phyloP scores from a whole-genome alignment of 1,284 basidiomycete species.

The Volvariella volvacea region DNA sequence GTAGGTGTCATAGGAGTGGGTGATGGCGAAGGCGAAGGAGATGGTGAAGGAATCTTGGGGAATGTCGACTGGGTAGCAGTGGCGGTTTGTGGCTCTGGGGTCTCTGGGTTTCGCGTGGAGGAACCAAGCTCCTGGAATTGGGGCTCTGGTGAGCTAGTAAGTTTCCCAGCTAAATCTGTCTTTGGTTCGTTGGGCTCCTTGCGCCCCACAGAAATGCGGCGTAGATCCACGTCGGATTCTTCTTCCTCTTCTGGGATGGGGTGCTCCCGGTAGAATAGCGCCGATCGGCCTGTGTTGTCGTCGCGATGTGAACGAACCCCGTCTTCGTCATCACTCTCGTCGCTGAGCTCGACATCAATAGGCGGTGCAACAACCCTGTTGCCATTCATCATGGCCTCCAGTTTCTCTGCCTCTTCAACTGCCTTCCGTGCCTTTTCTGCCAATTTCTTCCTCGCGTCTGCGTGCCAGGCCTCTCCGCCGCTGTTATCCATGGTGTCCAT shows the following conservation, averaged over 20 bases:
- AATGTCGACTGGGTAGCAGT: neutral
- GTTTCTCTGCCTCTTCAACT: slow-evolving; percentile 43
- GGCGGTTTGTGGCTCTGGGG: neutral
- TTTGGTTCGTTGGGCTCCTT: too few species aligned
- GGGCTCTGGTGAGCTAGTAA: neutral
- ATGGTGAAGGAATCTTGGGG: neutral
- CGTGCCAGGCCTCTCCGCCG: slow-evolving; percentile 55
- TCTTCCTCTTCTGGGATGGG: slow-evolving; percentile 68
- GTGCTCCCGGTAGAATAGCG: slow-evolving; percentile 33
- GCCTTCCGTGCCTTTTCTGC: slow-evolving; percentile 68
- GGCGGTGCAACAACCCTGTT: slow-evolving; percentile 47
- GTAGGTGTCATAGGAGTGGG: slow-evolving; percentile 12
- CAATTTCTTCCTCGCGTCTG: slow-evolving; percentile 57
- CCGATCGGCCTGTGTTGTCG: slow-evolving; percentile 27
- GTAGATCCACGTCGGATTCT: slow-evolving; percentile 26
- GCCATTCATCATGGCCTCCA: slow-evolving; percentile 9
- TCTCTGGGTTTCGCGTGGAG: neutral
- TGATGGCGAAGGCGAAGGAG: neutral
- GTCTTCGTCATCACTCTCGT: slow-evolving; percentile 70
- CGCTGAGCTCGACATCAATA: slow-evolving; percentile 70
- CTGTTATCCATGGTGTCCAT: slow-evolving; percentile 30
- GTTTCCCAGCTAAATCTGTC: too few species aligned
- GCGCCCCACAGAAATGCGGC: too few species aligned
- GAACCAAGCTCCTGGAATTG: neutral
- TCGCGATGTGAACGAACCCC: slow-evolving; percentile 26